Conservation (phyloP, 768 basidiomycete genomes). For the Suillus lakei region DNA sequence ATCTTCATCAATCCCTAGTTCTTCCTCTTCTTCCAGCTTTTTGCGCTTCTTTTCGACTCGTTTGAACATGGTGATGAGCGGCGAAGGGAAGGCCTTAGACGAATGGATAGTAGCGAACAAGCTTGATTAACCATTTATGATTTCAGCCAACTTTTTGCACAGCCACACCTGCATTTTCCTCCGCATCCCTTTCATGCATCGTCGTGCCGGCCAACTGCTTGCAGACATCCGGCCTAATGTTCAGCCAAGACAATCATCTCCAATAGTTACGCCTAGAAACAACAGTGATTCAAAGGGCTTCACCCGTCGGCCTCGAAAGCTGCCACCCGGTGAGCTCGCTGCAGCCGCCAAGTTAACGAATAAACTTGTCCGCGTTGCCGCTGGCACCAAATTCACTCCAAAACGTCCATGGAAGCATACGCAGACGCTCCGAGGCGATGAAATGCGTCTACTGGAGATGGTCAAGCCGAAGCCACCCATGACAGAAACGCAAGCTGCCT, state of each 20-base stretch:
- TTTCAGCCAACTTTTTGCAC: slow-evolving; percentile 15
- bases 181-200: slow-evolving; percentile 33
- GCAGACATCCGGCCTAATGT: slow-evolving; percentile 23
- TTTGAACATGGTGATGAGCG: slow-evolving; percentile 65
- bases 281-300: background rate
- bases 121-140: background rate
- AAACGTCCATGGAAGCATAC: slow-evolving; percentile 43
- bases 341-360: slow-evolving; percentile 25
- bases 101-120: background rate
- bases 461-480: slow-evolving; percentile 16
- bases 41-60: slow-evolving; percentile 69
- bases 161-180: slow-evolving; percentile 34
- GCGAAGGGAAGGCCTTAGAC: background rate
- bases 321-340: background rate
- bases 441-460: slow-evolving; percentile 39
- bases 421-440: slow-evolving; percentile 41
- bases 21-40: slow-evolving; percentile 66
- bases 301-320: slow-evolving; percentile 1
- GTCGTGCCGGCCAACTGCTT: slow-evolving; percentile 25
- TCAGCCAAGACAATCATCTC: slow-evolving; percentile 15
- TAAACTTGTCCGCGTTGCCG: slow-evolving; percentile 40
- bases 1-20: slow-evolving; percentile 66
- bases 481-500: slow-evolving; percentile 18
- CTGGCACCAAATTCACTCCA: slow-evolving; percentile 27
- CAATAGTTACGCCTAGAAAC: background rate